Conservation (phyloP, 2,329 filamentous ascomycete species). For the Sordariomycetes sp. region DNA sequence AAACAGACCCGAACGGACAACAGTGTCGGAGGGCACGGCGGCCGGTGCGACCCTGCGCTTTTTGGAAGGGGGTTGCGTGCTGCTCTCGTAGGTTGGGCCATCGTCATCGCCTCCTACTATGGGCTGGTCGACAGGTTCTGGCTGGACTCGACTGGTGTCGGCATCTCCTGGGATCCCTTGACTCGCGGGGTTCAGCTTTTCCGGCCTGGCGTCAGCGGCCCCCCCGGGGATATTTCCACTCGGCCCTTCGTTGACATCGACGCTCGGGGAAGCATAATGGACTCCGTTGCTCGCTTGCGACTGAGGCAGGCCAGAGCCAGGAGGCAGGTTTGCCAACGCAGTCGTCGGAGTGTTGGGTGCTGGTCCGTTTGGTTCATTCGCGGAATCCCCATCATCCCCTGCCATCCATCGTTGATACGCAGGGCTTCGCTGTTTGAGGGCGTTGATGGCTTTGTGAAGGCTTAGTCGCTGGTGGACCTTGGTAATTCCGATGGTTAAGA, state of each 20-base stretch:
- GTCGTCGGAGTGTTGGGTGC: not conserved
- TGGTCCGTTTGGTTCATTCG: not conserved
- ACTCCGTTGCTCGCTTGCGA: not conserved
- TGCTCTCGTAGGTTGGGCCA: not conserved
- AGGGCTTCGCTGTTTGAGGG: not conserved
- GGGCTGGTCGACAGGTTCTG: not conserved
- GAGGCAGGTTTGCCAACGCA: not conserved
- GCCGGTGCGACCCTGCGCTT: not conserved
- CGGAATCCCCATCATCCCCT: not conserved
- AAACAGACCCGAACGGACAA: not conserved
- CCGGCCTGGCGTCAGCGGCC: not conserved
- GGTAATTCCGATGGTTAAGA: slow-evolving; percentile 43
- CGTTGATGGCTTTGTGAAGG: not conserved
- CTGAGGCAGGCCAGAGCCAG: not conserved
- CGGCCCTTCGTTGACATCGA: no score
- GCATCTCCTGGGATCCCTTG: not conserved
- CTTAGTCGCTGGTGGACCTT: slow-evolving; percentile 26
- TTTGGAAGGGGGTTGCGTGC: not conserved
- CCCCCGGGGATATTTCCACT: no score
- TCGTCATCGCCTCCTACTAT: not conserved
- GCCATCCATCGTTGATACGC: not conserved
- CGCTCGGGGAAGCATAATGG: not conserved
- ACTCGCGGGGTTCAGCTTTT: no score
- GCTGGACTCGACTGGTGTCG: not conserved
- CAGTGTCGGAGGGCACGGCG: not conserved